Percentiles rank a stretch among this genome's conserved stretches.
Conservation (phyloP, 2,329 filamentous ascomycete species). For the Dactylonectria estremocensis region DNA sequence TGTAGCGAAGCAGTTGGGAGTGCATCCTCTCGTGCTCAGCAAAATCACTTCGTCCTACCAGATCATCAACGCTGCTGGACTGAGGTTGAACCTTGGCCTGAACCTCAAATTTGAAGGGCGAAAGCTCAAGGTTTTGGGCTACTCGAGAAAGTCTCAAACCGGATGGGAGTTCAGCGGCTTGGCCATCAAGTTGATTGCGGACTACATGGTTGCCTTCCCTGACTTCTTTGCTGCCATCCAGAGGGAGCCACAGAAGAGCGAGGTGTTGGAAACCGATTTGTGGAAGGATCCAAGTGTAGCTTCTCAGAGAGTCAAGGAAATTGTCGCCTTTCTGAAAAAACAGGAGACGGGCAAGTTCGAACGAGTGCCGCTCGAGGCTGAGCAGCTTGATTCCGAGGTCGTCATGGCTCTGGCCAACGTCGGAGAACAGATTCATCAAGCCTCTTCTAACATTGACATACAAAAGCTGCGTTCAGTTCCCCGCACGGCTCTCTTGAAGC, state of each 20-base stretch:
- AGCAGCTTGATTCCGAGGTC: constrained; percentile 93
- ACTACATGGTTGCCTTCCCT: constrained; percentile 95
- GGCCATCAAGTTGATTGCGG: constrained; percentile 83
- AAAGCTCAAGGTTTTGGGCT: constrained; percentile 95
- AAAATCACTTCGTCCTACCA: constrained; percentile 97
- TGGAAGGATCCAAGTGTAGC: constrained; percentile 82
- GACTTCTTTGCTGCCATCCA: constrained; percentile 95
- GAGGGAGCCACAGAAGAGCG: constrained; percentile 86
- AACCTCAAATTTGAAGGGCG: constrained; percentile 98
- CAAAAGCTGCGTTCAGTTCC: constrained; percentile 87
- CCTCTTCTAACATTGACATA: constrained; percentile 68
- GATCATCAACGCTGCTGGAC: constrained; percentile 82
- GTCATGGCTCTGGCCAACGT: constrained; percentile 85
- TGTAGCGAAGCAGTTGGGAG: constrained; percentile 85
- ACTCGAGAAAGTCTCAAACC: constrained; percentile 86
- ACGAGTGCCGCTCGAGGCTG: constrained; percentile 94
- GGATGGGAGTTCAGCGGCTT: constrained; percentile 97
- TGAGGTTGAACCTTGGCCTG: constrained; percentile 90
- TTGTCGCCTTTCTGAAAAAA: constrained; percentile 92
- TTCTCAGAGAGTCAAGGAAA: constrained; percentile 89
- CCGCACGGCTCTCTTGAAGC: constrained; percentile 89
- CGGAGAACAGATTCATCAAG: constrained; percentile 74
- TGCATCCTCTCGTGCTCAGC: constrained; percentile 91
- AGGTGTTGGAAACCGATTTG: constrained; percentile 88
- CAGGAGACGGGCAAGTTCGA: constrained; percentile 94